phyloP scores from a whole-genome alignment of 2,329 filamentous ascomycete species.

The Nigrospora osmanthi region DNA sequence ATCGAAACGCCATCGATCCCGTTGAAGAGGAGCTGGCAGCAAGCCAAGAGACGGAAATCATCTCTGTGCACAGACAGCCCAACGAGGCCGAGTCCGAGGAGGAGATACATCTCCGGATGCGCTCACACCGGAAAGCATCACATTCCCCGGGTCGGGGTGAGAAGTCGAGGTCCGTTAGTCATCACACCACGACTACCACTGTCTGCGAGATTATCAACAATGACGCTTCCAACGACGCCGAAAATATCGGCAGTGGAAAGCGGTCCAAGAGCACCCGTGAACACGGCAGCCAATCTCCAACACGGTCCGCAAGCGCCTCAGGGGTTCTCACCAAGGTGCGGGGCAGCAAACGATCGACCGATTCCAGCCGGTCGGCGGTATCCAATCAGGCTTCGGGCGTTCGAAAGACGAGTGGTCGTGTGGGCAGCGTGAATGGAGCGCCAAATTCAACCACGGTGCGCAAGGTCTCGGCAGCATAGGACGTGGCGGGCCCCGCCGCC shows the following conservation, averaged over 20 bases:
- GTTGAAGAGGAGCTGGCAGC: slow-evolving; percentile 43
- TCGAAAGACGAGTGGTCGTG: slow-evolving; percentile 58
- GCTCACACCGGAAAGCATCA: slow-evolving; percentile 56
- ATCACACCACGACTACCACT: slow-evolving; percentile 66
- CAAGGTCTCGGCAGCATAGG: slow-evolving; percentile 44
- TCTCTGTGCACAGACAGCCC: slow-evolving; percentile 53
- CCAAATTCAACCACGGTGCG: slow-evolving; percentile 37
- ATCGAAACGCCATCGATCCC: slow-evolving; percentile 43
- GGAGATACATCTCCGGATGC: slow-evolving; percentile 71
- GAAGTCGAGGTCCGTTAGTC: slow-evolving; percentile 64
- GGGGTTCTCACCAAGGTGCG: slow-evolving; percentile 58
- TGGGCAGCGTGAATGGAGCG: slow-evolving; percentile 47
- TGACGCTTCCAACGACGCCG: slow-evolving; percentile 60
- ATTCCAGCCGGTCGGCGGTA: slow-evolving; percentile 30
- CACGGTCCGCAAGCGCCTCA: slow-evolving; percentile 43
- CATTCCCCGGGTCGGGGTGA: slow-evolving; percentile 54
- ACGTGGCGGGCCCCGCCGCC: not conserved
- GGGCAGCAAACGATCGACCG: slow-evolving; percentile 46
- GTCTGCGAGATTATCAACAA: slow-evolving; percentile 59
- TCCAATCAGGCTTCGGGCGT: slow-evolving; percentile 45
- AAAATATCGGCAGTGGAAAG: slow-evolving; percentile 53
- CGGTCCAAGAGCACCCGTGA: slow-evolving; percentile 50
- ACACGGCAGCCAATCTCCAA: slow-evolving; percentile 35
- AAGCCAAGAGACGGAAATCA: slow-evolving; percentile 51
- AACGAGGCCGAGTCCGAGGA: slow-evolving; percentile 69